A percentile compares a stretch with the other conserved stretches of the same genome.
phyloP scores from a whole-genome alignment of 2,329 filamentous ascomycete species.

The Pyrenophora teres region DNA sequence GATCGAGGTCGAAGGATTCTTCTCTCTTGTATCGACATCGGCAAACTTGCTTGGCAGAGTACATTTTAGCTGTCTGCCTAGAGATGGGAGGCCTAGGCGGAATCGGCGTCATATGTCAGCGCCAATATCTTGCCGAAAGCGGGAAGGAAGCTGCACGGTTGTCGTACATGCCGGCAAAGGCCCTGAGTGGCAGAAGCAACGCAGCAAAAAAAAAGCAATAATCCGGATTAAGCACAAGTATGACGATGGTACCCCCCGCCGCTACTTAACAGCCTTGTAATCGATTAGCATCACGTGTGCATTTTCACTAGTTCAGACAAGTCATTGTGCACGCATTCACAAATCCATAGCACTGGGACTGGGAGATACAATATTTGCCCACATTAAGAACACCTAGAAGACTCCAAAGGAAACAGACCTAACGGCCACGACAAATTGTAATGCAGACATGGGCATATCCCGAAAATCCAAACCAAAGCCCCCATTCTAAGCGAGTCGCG shows the following conservation, averaged over 20 bases:
- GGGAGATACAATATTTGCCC: conserved; percentile 27
- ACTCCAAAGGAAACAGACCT: conserved; percentile 25
- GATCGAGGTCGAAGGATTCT: neutral
- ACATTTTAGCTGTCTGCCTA: conserved; percentile 16
- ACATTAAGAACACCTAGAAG: conserved; percentile 35
- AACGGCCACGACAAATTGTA: conserved; percentile 39
- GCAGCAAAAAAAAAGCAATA: neutral
- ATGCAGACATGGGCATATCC: conserved; percentile 29
- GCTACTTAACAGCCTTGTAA: too few species aligned
- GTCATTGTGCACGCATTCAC: neutral
- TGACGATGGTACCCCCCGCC: too few species aligned
- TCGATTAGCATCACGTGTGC: too few species aligned
- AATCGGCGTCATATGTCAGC: conserved; percentile 16
- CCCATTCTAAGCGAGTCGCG: conserved; percentile 29
- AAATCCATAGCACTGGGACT: conserved; percentile 1
- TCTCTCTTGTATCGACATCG: too few species aligned
- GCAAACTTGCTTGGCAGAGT: neutral
- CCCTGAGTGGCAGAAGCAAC: neutral
- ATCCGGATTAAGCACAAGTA: too few species aligned
- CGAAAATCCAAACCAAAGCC: conserved; percentile 39
- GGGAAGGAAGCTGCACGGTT: conserved; percentile 6
- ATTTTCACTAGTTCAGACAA: too few species aligned
- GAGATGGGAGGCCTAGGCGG: conserved; percentile 12
- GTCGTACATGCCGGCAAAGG: conserved; percentile 3
- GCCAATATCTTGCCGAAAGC: conserved; percentile 7